Evolutionary conservation across 2,329 filamentous ascomycete genomes (phyloP), one percentile per base, ranked within the genome.

Genomic region (Neopestalotiopsis rosae): DNA sequence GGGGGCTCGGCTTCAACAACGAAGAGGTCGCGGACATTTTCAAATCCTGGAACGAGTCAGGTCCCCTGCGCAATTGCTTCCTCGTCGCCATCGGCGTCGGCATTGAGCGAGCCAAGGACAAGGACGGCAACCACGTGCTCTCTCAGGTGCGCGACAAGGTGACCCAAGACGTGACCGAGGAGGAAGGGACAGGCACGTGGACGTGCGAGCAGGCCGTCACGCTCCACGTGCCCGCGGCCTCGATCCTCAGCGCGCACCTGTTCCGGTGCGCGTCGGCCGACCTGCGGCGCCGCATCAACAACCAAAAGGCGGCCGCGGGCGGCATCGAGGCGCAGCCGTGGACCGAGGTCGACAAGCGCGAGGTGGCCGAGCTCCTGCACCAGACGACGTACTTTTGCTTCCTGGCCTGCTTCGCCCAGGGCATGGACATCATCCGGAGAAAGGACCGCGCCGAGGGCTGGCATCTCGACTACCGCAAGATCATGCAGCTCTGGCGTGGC

Each of bases 181-280:
- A 88, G 56, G 91, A 93, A 76, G 90, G 91, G 0, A 93, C 91
- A 0, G 88, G 90, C 0, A 85, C 88, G 62, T 93, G 90, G 91
- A 87, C 87, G 5, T 87, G 90, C 71, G 86, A 86, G 72, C 87
- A 93, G 75, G 87, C 89, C 0, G 85, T 90, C 6, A 78, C 82
- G 4, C 82, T 89, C 3, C 91, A 93, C 73, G 83, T 92, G 3
- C 86, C 91, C 0, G 86, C 88, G 0, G 88, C 91, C 0, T 92
- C 90, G 0, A 83, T 93, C n/a, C 84, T 88, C 1, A 80, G 84
- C 0, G 87, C 89, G 0, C 90, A 93, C 75, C 88, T 86, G 70
- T 82, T 92, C 68, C 87, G 90, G 14, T 81, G 91, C 20, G 88
- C 89, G 0, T 92, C 89, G 4, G 88, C 89, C 1, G 88, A 91